These are phyloP conservation scores for Eimeria tenella DNA, from an alignment of 169 alveolate species.

Conservation along the genomic window DNA sequence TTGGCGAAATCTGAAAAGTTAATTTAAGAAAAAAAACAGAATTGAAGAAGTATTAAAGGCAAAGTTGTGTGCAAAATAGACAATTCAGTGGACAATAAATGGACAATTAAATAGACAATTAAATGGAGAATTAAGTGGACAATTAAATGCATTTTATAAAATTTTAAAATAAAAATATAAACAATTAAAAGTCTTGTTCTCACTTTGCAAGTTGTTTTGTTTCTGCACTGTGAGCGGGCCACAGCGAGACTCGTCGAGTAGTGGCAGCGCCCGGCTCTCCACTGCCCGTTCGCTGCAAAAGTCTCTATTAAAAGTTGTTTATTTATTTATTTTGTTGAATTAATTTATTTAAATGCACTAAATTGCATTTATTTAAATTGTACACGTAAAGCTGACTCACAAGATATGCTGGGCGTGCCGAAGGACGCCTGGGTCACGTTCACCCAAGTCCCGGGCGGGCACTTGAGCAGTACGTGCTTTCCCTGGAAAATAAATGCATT, in stretches of 20 bases:
- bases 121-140: neutral
- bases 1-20: neutral
- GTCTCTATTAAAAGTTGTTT: neutral
- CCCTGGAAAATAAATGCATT: constrained; percentile 31
- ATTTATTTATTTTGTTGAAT: neutral
- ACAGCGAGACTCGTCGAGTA: constrained; percentile 5
- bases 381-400: neutral
- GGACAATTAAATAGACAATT: too few species aligned
- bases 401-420: constrained; percentile 2
- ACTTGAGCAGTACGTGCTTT: neutral
- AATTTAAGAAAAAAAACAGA: neutral
- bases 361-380: neutral
- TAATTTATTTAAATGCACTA: neutral
- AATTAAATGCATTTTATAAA: too few species aligned
- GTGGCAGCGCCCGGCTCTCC: constrained; percentile 23
- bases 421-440: constrained; percentile 27
- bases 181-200: neutral
- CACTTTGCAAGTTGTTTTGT: constrained; percentile 42
- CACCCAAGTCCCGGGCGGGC: constrained; percentile 64
- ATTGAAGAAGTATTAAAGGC: too few species aligned
- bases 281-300: neutral
- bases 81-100: too few species aligned
- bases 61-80: too few species aligned
- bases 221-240: constrained; percentile 12
- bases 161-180: too few species aligned